Base-by-base conservation (phyloP, 306 rosid genomes). In the Casuarina glauca region DNA sequence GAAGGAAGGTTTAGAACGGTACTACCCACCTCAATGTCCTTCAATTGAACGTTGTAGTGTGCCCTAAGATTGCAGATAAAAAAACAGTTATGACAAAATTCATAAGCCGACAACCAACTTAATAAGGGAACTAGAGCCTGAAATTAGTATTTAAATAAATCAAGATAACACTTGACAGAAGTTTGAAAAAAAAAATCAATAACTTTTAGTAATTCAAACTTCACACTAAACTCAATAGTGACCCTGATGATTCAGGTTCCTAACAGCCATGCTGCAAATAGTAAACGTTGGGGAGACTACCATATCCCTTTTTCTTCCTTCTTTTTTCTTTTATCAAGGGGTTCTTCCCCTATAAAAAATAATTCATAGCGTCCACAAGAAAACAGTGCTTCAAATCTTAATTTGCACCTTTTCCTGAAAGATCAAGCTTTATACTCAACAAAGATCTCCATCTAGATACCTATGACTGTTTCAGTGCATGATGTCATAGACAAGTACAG, bases 1-100 rank as follows among this genome's bases (percentile, higher is more conserved):
- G 82, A 51, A 48, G 97, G 91, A 76, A 96, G 90, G 42, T 82
- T 32, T 70, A 96, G 69, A 83, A 72, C 16, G 3, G 87, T 91
- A 68, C 82, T 82, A 73, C 79, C 91, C 45, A 93, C 96, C 87
- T 90, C 90, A 84, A 96, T 58, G 36, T 86, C 88, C 91, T 88
- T 89, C 97, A 96, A 54, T 74, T 79, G 11, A 81, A 83, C 97
- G 77, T 91, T 96, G 89, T 93, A 93, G 84, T 96, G 99, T 76
- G 93, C 84, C 88, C 98, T 94, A 87, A 74, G 64, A 82, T 51
- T 77, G 78, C 80, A 75, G 67, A 73, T 35, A 63, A 61, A 73
- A 70, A 67, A 53, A 76, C 52, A 77, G 82, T 83, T 86, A 85
- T 45, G 79, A 74, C 78, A 80, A 67, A 63, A 81, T 76, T 79